A percentile compares a stretch with the other conserved stretches of the same genome.
phyloP scores from a whole-genome alignment of 371 early-diverging fungal genomes.

The Capniomyces stellatus region DNA sequence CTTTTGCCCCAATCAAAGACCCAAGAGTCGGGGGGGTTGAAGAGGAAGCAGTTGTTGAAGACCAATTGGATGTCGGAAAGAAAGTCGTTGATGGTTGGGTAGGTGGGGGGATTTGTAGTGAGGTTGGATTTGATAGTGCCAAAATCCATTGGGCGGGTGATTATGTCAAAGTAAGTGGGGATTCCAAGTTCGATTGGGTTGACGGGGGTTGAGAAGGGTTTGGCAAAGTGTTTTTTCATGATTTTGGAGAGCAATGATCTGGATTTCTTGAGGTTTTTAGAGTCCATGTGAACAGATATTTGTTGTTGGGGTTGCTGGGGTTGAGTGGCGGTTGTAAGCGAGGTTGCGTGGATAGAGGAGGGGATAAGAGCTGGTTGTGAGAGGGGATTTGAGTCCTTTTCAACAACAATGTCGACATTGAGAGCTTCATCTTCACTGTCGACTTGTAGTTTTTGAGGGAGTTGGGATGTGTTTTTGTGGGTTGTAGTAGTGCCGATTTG shows the following conservation, averaged over 20 bases:
- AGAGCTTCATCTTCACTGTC: too few species aligned
- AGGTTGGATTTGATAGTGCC: slow-evolving; percentile 76
- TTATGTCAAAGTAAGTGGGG: slow-evolving; percentile 59
- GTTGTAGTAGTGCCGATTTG: too few species aligned
- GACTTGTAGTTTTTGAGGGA: too few species aligned
- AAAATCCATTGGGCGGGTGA: slow-evolving; percentile 98
- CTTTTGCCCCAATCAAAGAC: slow-evolving; percentile 38
- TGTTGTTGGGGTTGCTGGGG: background rate
- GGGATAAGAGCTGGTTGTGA: too few species aligned
- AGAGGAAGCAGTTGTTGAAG: slow-evolving; percentile 71
- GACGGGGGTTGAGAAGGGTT: slow-evolving; percentile 81
- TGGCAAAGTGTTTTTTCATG: slow-evolving; percentile 51
- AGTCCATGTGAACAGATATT: slow-evolving; percentile 4
- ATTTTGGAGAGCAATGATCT: slow-evolving; percentile 16
- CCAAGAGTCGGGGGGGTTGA: slow-evolving; percentile 56
- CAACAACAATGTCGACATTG: too few species aligned
- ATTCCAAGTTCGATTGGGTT: slow-evolving; percentile 75
- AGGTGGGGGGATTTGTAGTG: slow-evolving; percentile 26
- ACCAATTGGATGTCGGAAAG: slow-evolving; percentile 51
- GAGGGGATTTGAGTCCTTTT: too few species aligned
- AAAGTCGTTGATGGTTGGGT: slow-evolving; percentile 35
- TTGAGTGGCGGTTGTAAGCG: background rate
- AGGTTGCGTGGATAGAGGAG: background rate
- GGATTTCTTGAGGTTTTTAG: slow-evolving; percentile 6
- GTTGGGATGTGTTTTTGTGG: too few species aligned